phyloP scores from a whole-genome alignment of 225 moss, liverwort and hornwort species.

The Pleurozium schreberi region DNA sequence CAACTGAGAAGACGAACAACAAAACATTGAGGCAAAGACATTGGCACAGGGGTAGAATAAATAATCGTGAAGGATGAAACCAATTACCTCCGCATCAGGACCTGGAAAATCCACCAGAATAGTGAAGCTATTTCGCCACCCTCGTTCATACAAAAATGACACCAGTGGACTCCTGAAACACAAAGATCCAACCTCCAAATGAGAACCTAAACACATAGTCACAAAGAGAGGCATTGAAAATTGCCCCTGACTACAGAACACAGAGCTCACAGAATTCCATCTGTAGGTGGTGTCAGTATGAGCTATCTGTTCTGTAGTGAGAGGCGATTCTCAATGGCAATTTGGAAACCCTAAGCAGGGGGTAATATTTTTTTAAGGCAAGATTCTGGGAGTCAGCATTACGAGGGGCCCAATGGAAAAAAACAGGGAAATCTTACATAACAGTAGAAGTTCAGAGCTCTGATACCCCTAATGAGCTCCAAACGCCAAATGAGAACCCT shows the following conservation, averaged over 20 bases:
- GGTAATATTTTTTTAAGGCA: neutral
- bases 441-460: neutral
- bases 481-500: neutral
- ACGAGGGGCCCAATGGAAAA: neutral
- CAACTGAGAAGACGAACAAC: neutral
- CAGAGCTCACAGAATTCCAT: neutral
- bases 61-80: neutral
- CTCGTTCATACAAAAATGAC: constrained; percentile 68
- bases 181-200: neutral
- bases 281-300: neutral
- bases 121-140: constrained; percentile 55
- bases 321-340: neutral
- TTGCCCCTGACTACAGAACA: neutral
- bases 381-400: neutral
- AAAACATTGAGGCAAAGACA: neutral
- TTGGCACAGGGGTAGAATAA: neutral
- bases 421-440: neutral
- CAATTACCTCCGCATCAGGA: constrained; percentile 61
- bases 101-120: constrained; percentile 43
- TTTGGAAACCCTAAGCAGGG: neutral
- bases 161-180: constrained; percentile 49
- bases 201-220: neutral
- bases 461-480: neutral
- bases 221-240: neutral
- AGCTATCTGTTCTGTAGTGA: neutral